phyloP scores from a whole-genome alignment of 768 basidiomycete species.

The Baorangia bicolor region DNA sequence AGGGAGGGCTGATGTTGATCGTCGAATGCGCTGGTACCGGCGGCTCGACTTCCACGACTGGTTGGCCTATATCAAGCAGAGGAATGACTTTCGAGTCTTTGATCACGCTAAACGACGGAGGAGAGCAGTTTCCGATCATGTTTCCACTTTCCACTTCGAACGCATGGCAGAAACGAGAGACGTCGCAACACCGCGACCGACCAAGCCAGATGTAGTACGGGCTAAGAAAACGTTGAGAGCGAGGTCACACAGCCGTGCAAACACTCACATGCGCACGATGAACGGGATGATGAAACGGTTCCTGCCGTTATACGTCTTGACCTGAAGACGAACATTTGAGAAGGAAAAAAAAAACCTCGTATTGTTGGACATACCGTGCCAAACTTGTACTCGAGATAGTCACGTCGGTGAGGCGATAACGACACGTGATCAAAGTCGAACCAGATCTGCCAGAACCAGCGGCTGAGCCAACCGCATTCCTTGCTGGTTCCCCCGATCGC shows the following conservation, averaged over 20 bases:
- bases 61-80: slow-evolving; percentile 42
- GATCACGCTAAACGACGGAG: slow-evolving; percentile 33
- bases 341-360: neutral
- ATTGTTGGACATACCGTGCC: slow-evolving; percentile 50
- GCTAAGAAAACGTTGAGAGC: slow-evolving; percentile 27
- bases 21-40: slow-evolving; percentile 29
- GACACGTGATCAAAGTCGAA: slow-evolving; percentile 57
- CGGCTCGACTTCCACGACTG: slow-evolving; percentile 27
- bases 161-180: slow-evolving; percentile 52
- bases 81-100: slow-evolving; percentile 40
- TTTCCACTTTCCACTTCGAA: slow-evolving; percentile 68
- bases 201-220: slow-evolving; percentile 80
- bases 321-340: slow-evolving; percentile 26
- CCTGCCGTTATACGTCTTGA: slow-evolving; percentile 70
- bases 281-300: slow-evolving; percentile 69
- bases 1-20: slow-evolving; percentile 51
- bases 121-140: slow-evolving; percentile 49
- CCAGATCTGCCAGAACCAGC: slow-evolving; percentile 82
- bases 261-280: slow-evolving; percentile 58
- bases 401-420: slow-evolving; percentile 55
- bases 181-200: slow-evolving; percentile 60
- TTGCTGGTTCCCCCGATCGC: slow-evolving; percentile 64
- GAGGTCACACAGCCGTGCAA: neutral
- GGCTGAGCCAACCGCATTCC: slow-evolving; percentile 60
- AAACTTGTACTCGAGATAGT: slow-evolving; percentile 78